These are phyloP conservation scores for Penium margaritaceum DNA, from an alignment of 139 green algal genomes.

Conservation along the genomic window DNA sequence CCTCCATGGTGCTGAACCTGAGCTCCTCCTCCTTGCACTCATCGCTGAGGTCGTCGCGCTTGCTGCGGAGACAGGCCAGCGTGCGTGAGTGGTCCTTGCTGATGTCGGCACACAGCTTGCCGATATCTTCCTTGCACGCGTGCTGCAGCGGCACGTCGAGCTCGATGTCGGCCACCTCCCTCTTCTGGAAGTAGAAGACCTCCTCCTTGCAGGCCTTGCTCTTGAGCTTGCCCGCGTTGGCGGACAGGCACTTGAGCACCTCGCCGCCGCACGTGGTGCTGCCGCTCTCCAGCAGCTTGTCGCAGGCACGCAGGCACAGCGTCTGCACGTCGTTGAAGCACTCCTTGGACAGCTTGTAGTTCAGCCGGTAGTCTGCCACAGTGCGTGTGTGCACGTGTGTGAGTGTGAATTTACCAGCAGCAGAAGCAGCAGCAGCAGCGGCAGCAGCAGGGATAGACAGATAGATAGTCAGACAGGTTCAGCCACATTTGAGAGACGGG, in stretches of 20 bases:
- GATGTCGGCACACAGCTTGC: constrained; percentile 52
- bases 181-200: constrained; percentile 74
- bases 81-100: constrained; percentile 57
- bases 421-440: no score
- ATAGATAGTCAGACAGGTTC: no score
- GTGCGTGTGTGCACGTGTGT: no score
- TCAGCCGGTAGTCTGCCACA: constrained; percentile 81
- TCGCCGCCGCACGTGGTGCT: constrained; percentile 62
- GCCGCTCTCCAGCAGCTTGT: constrained; percentile 41
- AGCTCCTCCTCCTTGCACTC: constrained; percentile 66
- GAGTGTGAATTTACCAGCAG: no score
- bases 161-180: constrained; percentile 67
- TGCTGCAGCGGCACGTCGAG: constrained; percentile 66
- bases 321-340: constrained; percentile 64
- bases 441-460: no score
- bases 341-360: constrained; percentile 64
- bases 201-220: constrained; percentile 66
- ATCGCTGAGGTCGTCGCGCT: constrained; percentile 58
- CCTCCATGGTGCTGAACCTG: constrained; percentile 37
- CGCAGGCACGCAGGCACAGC: constrained; percentile 63
- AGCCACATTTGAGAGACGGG: no score
- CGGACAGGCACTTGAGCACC: constrained; percentile 73
- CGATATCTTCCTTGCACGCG: constrained; percentile 63
- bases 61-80: constrained; percentile 67
- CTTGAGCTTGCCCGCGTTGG: constrained; percentile 62